These are phyloP conservation scores for Peltaster fructicola DNA, from an alignment of 2,329 filamentous ascomycete genomes.

Conservation along the genomic window DNA sequence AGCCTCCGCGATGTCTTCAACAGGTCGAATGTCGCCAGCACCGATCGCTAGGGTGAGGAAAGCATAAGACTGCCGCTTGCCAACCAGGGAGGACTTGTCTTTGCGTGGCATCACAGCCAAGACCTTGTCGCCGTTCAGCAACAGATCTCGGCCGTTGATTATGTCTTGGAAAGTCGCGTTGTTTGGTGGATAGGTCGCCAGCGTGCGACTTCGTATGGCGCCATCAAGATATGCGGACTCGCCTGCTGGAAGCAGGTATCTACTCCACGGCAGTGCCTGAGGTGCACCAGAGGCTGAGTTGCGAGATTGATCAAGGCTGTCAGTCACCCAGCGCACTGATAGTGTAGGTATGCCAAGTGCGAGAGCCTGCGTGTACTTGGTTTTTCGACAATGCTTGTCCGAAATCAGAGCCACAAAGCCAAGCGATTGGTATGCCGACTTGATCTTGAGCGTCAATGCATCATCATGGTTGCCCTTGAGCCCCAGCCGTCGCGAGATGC, in stretches of 20 bases:
- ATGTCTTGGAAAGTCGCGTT: slow-evolving; percentile 38
- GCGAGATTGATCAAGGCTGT: slow-evolving; percentile 37
- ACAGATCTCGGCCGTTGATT: slow-evolving; percentile 27
- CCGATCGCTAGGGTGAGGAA: slow-evolving; percentile 70
- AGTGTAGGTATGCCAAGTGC: slow-evolving; percentile 79
- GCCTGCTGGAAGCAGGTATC: slow-evolving; percentile 74
- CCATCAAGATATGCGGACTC: slow-evolving; percentile 60
- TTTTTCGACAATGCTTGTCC: slow-evolving; percentile 67
- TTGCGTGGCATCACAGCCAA: slow-evolving; percentile 50
- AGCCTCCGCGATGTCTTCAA: slow-evolving; percentile 48
- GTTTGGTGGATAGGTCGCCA: slow-evolving; percentile 43
- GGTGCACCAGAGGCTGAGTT: slow-evolving; percentile 5
- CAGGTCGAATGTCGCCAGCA: slow-evolving; percentile 46
- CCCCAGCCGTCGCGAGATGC: slow-evolving; percentile 7
- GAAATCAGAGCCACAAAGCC: slow-evolving; percentile 78
- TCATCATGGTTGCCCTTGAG: slow-evolving; percentile 6
- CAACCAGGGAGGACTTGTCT: slow-evolving; percentile 39
- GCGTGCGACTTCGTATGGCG: slow-evolving; percentile 55
- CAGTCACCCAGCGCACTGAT: slow-evolving; percentile 60
- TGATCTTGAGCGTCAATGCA: slow-evolving; percentile 25
- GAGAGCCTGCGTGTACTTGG: slow-evolving; percentile 88
- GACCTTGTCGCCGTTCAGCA: slow-evolving; percentile 42
- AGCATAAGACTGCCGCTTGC: slow-evolving; percentile 48
- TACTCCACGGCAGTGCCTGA: slow-evolving; percentile 46
- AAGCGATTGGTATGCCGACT: slow-evolving; percentile 30